Percentiles rank a stretch among this genome's conserved stretches.
These are phyloP conservation scores for Vitis hybrid DNA, from an alignment of 177 flowering plant genomes.

Conservation along the genomic window DNA sequence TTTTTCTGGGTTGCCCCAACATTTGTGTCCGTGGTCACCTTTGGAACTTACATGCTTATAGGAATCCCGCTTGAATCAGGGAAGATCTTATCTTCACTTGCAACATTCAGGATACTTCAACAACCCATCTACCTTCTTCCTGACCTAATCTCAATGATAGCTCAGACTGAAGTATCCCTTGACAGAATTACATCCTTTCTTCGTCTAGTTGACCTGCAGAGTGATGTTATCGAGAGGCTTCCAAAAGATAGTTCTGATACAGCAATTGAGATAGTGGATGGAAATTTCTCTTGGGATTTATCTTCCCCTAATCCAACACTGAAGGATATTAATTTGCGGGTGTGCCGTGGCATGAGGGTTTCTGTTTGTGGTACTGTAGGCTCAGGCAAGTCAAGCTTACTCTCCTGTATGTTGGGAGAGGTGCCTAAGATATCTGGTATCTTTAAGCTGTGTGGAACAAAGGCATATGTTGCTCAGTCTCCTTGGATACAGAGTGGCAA, in stretches of 20 bases:
- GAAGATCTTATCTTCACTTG: slow-evolving; percentile 54
- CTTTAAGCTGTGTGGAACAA: slow-evolving; percentile 50
- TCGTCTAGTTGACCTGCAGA: slow-evolving; percentile 48
- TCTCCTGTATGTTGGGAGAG: slow-evolving; percentile 68
- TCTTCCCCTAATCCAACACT: slow-evolving; percentile 39
- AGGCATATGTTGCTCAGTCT: slow-evolving; percentile 75
- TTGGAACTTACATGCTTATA: slow-evolving; percentile 49
- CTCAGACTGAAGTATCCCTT: slow-evolving; percentile 57
- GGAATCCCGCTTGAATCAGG: slow-evolving; percentile 43
- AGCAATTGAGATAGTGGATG: slow-evolving; percentile 48
- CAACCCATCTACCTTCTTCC: slow-evolving; percentile 54
- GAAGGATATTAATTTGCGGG: slow-evolving; percentile 46
- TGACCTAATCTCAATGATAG: slow-evolving; percentile 41
- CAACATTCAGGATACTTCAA: slow-evolving; percentile 57
- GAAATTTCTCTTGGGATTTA: slow-evolving; percentile 65
- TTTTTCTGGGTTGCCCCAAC: slow-evolving; percentile 12
- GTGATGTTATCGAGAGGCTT: slow-evolving; percentile 42
- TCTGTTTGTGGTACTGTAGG: slow-evolving; percentile 83
- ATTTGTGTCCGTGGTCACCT: slow-evolving; percentile 49
- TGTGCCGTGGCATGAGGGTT: slow-evolving; percentile 54
- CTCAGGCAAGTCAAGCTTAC: slow-evolving; percentile 74
- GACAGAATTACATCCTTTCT: slow-evolving; percentile 53
- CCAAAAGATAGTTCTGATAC: slow-evolving; percentile 37
- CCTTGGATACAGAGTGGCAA: slow-evolving; percentile 84
- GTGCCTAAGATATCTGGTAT: slow-evolving; percentile 59